Evolutionary conservation across 345 rosid genomes (phyloP).

Genomic region (Eucalyptus sideroxylon): DNA sequence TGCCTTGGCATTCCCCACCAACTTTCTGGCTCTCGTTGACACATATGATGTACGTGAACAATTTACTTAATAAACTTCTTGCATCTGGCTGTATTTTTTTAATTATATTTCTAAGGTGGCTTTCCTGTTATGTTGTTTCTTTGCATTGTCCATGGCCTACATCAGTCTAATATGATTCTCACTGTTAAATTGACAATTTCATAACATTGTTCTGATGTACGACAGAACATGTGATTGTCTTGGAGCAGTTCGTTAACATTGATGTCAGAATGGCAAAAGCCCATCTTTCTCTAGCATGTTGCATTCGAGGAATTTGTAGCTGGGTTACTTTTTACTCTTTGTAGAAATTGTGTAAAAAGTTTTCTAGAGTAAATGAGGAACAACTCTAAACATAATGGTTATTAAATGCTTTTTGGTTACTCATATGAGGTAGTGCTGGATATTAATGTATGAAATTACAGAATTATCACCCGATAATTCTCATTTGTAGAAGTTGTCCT

Average conservation of each 20-base stretch:
- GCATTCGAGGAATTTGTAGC: background rate
- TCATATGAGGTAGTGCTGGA: background rate
- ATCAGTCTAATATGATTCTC: background rate
- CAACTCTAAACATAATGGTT: background rate
- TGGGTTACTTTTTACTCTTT: background rate
- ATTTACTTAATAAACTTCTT: background rate
- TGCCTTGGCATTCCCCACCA: conserved; percentile 83
- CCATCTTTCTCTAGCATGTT: background rate
- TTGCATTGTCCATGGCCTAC: background rate
- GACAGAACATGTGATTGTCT: background rate
- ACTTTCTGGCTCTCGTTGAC: conserved; percentile 86
- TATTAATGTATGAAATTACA: background rate
- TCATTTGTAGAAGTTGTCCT: background rate
- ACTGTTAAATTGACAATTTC: background rate
- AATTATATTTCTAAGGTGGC: background rate
- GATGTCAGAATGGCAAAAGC: background rate
- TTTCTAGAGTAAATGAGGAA: background rate
- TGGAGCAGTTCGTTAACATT: background rate
- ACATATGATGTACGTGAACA: conserved; percentile 72
- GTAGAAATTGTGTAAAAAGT: background rate
- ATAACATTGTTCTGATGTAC: background rate
- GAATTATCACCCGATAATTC: background rate
- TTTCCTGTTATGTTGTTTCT: background rate
- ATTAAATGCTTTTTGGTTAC: background rate
- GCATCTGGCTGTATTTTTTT: background rate